Evolutionary conservation across 257 asterid genomes (phyloP).

Genomic region (Solanum chiquidenum): DNA sequence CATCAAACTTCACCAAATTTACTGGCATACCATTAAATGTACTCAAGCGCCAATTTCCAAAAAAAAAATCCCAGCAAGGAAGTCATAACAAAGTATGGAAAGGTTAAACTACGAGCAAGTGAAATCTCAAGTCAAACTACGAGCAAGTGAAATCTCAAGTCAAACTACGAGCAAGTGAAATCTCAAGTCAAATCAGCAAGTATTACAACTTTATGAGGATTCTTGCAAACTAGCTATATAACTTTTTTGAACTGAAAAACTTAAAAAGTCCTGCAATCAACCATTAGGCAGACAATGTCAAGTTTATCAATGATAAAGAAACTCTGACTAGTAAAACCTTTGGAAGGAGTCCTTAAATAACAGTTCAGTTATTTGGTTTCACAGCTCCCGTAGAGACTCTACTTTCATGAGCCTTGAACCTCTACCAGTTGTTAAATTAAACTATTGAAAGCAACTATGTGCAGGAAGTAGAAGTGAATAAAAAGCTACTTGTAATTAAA

Average conservation of each 20-base stretch:
- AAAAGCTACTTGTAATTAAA: background rate
- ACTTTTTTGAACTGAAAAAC: background rate
- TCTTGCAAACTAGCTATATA: background rate
- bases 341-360: background rate
- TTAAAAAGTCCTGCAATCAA: background rate
- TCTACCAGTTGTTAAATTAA: background rate
- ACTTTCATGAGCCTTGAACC: background rate
- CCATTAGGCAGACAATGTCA: background rate
- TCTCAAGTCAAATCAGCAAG: background rate
- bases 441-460: background rate
- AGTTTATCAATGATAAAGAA: background rate
- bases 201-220: background rate
- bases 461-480: background rate
- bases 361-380: background rate
- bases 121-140: background rate
- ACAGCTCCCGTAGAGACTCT: background rate
- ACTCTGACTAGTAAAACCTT: background rate
- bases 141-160: background rate
- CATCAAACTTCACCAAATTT: background rate
- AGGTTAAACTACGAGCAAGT: background rate
- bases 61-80: background rate
- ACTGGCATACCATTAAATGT: background rate
- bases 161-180: background rate
- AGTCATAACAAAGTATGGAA: background rate
- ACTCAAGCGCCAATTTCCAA: background rate